phyloP scores from a whole-genome alignment of 163 green algal genomes.

The Chlamydomonas reinhardtii region DNA sequence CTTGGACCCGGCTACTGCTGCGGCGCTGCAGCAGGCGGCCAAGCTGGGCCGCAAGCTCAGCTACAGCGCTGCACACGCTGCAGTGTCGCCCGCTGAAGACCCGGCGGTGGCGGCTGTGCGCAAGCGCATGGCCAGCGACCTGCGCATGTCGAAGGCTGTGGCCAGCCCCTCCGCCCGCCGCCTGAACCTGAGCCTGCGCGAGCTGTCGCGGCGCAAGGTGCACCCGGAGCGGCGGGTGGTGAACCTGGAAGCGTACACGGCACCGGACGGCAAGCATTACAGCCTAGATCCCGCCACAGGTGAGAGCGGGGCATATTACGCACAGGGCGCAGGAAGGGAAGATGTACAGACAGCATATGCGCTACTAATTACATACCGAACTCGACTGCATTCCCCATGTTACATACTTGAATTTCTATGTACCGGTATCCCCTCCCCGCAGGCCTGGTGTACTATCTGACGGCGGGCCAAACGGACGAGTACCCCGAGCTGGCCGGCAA shows the following conservation, averaged over 20 bases:
- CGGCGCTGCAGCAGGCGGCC: slow-evolving; percentile 19
- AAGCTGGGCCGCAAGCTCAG: not conserved
- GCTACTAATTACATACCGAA: no score
- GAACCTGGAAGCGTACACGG: slow-evolving; percentile 18
- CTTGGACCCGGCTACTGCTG: not conserved
- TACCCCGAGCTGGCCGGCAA: slow-evolving; percentile 58
- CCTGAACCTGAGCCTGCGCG: slow-evolving; percentile 20
- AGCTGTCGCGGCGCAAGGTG: slow-evolving; percentile 34
- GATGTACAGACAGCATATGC: no score
- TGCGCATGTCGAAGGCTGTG: not conserved
- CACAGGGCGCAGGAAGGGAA: no score
- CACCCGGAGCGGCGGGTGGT: slow-evolving; percentile 42
- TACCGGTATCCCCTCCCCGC: not conserved
- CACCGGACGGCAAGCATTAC: slow-evolving; percentile 22
- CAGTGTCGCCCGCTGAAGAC: not conserved
- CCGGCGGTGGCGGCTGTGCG: not conserved
- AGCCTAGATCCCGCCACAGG: slow-evolving; percentile 36
- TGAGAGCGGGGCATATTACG: not conserved
- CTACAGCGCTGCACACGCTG: not conserved
- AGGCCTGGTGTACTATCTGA: slow-evolving; percentile 46
- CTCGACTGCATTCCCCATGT: no score
- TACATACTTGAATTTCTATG: no score
- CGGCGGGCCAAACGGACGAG: not conserved
- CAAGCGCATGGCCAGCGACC: slow-evolving; percentile 33
- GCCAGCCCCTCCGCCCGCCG: slow-evolving; percentile 2